Evolutionary conservation across 768 basidiomycete genomes (phyloP).

Genomic region (Vararia minispora): DNA sequence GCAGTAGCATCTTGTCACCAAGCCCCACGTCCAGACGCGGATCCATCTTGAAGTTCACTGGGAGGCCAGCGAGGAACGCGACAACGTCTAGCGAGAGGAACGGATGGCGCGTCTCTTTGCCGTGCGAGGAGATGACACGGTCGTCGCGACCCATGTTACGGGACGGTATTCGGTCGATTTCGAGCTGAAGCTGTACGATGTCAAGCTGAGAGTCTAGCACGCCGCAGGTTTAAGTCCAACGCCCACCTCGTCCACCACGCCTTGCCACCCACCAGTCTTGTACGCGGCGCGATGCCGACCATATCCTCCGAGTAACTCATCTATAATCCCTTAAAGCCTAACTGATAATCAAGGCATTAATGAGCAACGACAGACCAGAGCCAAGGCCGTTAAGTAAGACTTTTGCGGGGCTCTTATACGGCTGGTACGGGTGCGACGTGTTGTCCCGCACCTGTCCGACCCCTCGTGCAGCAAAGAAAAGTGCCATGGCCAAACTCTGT

Average conservation of each 20-base stretch:
- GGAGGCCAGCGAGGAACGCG: constrained; percentile 63
- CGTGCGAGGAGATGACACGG: constrained; percentile 81
- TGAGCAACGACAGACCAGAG: too few species aligned
- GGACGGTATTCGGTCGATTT: constrained; percentile 76
- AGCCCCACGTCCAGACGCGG: constrained; percentile 59
- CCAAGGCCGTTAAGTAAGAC: constrained; percentile 89
- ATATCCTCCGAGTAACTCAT: constrained; percentile 93
- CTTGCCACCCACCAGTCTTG: constrained; percentile 55
- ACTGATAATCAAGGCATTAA: too few species aligned
- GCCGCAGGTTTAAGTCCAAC: neutral
- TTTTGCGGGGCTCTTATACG: constrained; percentile 64
- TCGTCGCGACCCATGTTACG: constrained; percentile 94
- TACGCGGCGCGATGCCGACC: constrained; percentile 78
- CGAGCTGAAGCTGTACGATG: constrained; percentile 64
- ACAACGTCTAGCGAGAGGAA: constrained; percentile 79
- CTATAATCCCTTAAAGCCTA: too few species aligned
- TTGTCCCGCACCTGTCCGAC: constrained; percentile 41
- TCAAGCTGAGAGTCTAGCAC: neutral
- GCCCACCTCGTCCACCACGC: constrained; percentile 69
- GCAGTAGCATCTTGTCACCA: constrained; percentile 84
- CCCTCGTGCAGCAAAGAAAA: constrained; percentile 89
- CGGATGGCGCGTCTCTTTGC: constrained; percentile 87
- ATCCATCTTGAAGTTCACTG: constrained; percentile 78
- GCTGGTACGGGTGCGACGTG: constrained; percentile 25
- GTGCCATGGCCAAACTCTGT: constrained; percentile 86